Conservation (phyloP, 306 rosid species). For the Quillaja saponaria region DNA sequence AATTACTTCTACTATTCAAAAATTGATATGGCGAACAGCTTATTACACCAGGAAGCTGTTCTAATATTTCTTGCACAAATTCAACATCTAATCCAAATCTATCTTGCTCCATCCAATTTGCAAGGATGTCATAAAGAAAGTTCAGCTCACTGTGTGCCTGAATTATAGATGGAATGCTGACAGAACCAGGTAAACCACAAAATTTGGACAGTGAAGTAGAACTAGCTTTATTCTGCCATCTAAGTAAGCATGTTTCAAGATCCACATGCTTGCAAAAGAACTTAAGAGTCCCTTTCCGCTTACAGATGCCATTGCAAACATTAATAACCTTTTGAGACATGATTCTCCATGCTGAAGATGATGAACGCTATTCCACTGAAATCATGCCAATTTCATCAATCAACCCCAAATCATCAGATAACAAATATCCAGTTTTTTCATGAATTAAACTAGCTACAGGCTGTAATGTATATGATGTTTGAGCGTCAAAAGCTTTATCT, state of each 20-base stretch:
- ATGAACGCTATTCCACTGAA: constrained; percentile 68
- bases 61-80: constrained; percentile 89
- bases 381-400: constrained; percentile 82
- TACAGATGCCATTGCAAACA: constrained; percentile 60
- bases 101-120: constrained; percentile 88
- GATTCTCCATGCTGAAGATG: constrained; percentile 71
- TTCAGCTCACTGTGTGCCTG: constrained; percentile 48
- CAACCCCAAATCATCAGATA: constrained; percentile 31
- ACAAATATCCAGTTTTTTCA: constrained; percentile 38
- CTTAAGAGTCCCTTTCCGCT: constrained; percentile 59
- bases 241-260: constrained; percentile 35
- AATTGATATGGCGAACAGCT: constrained; percentile 58
- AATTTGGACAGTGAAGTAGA: constrained; percentile 56
- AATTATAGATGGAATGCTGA: constrained; percentile 48
- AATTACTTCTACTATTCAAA: constrained; percentile 50
- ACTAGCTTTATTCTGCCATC: constrained; percentile 38
- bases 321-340: constrained; percentile 58
- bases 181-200: constrained; percentile 50
- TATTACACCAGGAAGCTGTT: constrained; percentile 69
- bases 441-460: constrained; percentile 32
- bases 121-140: constrained; percentile 39
- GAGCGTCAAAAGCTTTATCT: constrained; percentile 36
- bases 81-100: constrained; percentile 91
- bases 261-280: constrained; percentile 71
- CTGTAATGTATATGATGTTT: constrained; percentile 33